Base-by-base conservation (phyloP, 192 early-diverging fungal species). In the Podila horticola region DNA sequence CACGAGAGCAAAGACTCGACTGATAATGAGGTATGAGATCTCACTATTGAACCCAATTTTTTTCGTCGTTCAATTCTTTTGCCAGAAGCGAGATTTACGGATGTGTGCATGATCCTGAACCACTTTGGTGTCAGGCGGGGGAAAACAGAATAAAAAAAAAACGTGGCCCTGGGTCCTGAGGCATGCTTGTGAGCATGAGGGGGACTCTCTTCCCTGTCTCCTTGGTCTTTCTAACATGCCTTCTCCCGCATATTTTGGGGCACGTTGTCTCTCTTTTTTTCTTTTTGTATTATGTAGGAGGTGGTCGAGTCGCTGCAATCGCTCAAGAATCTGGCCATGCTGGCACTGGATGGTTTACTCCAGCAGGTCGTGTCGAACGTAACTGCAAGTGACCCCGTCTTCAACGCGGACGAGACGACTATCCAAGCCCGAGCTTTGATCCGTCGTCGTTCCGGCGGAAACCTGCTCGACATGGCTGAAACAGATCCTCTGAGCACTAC, bases 241-340 rank as follows among this genome's bases (percentile, higher is more conserved):
- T 36, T 49, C 34, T 31, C 31, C 11, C 26, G 13, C 33, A 38
- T 20, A 26, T 31, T 15, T 63, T 63, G 20, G 11, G 24, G 38
- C 19, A 17, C 9, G 26, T 28, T 41, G 57, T 38, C 11, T 30
- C 7, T n/a, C 29, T 38, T 49, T 19, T 28, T 58, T 12, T 19
- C 31, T 31, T 24, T 20, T 72, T 30, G 52, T n/a, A 0, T 45
- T 45, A 45, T 55, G 52, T 55, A 85, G 79, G 71, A 85, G 75
- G 86, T 89, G 5, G 72, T 82, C 17, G 69, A 87, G 31, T 88
- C 89, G 3, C 64, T 90, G 26, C 70, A 81, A 36, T 85, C 86
- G 9, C 82, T 88, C 58, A 90, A 88, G 69, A 66, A 87, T 38
- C 66, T 86, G n/a, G 75, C 83, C 3, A 82, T 90, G 59, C 57